These are phyloP conservation scores for Ceriops tagal DNA, from an alignment of 345 rosid species.

Conservation along the genomic window DNA sequence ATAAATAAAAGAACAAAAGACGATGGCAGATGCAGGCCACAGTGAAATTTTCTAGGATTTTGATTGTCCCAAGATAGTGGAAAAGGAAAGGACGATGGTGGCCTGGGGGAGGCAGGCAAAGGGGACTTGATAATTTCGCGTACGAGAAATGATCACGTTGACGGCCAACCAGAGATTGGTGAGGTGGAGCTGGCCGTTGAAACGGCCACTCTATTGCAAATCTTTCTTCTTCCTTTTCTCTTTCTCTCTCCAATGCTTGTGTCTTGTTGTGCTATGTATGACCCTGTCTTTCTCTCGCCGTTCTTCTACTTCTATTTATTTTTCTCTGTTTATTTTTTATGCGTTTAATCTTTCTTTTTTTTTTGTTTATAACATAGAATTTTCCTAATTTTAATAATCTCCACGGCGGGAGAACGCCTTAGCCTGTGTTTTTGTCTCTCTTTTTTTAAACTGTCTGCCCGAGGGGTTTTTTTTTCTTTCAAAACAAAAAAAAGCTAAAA, in stretches of 20 bases:
- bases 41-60: not conserved
- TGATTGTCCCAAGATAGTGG: conserved; percentile 17
- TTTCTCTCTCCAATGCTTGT: not conserved
- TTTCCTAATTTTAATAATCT: too few species aligned
- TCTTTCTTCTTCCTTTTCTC: not conserved
- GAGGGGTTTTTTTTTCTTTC: too few species aligned
- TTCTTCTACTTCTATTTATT: too few species aligned
- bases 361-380: too few species aligned
- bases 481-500: not conserved
- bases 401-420: too few species aligned
- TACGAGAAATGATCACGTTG: not conserved
- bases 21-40: conserved; percentile 35
- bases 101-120: not conserved
- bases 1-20: not conserved
- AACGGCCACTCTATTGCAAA: conserved; percentile 35
- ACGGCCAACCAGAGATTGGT: conserved; percentile 19
- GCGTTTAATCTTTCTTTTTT: too few species aligned
- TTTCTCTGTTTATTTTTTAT: too few species aligned
- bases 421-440: too few species aligned
- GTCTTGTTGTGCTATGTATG: too few species aligned
- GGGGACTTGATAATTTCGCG: not conserved
- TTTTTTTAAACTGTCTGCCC: too few species aligned
- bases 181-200: conserved; percentile 43
- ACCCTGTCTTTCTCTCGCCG: too few species aligned
- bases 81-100: not conserved